Percentiles rank a stretch among this genome's conserved stretches.
phyloP scores from a whole-genome alignment of 2,329 filamentous ascomycete genomes.

The Triangularia verruculosa region DNA sequence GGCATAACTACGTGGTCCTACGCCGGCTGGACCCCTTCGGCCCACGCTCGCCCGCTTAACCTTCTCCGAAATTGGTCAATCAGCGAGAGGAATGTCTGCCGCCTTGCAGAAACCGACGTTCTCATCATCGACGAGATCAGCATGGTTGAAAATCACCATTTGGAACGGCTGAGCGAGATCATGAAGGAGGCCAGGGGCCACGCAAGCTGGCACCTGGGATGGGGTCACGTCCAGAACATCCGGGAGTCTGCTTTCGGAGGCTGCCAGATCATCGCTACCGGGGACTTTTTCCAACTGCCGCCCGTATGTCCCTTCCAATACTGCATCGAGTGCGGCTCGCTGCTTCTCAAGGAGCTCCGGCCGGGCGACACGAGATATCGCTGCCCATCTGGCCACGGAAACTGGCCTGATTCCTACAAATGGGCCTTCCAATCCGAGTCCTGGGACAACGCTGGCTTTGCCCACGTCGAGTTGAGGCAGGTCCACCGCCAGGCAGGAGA shows the following conservation, averaged over 20 bases:
- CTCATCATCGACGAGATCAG: constrained; percentile 65
- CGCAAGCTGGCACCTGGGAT: neutral
- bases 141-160: constrained; percentile 58
- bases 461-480: constrained; percentile 48
- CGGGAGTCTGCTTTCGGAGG: constrained; percentile 39
- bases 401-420: constrained; percentile 49
- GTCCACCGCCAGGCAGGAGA: constrained; percentile 57
- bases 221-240: neutral
- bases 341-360: constrained; percentile 28
- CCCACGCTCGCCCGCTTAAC: constrained; percentile 32
- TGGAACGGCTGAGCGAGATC: constrained; percentile 51
- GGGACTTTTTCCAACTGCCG: constrained; percentile 60
- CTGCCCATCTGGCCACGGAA: constrained; percentile 35
- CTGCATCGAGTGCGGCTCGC: constrained; percentile 48
- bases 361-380: constrained; percentile 26
- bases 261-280: constrained; percentile 54
- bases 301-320: constrained; percentile 55
- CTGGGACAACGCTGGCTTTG: constrained; percentile 55
- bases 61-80: constrained; percentile 36
- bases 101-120: constrained; percentile 47
- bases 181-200: constrained; percentile 39
- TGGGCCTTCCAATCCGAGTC: constrained; percentile 58
- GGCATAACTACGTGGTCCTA: constrained; percentile 57
- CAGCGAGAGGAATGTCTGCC: constrained; percentile 33
- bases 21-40: constrained; percentile 51